Evolutionary conservation across 2,329 filamentous ascomycete genomes (phyloP), one percentile per base, ranked within the genome.

Genomic region (Colletotrichum ledebouriae): DNA sequence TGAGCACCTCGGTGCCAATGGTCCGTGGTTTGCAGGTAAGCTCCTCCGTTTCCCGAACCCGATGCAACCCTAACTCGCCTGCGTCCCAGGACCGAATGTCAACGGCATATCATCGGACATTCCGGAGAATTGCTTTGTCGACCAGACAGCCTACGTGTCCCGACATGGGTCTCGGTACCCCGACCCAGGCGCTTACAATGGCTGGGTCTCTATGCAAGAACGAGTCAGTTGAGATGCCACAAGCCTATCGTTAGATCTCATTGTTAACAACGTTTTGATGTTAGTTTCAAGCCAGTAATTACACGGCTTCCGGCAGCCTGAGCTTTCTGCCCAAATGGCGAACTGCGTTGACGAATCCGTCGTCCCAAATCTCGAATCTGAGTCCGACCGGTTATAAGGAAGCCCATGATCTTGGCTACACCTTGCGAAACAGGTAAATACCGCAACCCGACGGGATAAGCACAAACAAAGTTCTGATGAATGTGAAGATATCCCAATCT

Each of bases 91-190:
- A 0, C 85, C 86, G 11, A 84, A 90, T 72, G 82, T 89, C 53
- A 83, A 86, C 67, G 81, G 78, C 12, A 86, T 90, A 62, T 84
- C 85, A 0, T 78, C 83, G 34, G 80, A 84, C 4, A 79, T 87
- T 1, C 89, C 89, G 0, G 79, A 84, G 1, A 81, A 83, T 49
- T 91, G 89, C 74, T 79, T 78, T 10, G 84, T 91, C 4, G 87
- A 91, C 67, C 84, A 89, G 72, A 88, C 85, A 3, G 86, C 86
- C 5, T 90, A 89, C 69, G 78, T 88, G 39, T 82, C 83, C 2
- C 84, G 88, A 17, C 89, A 90, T 78, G 89, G 89, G 17, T 89
- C 87, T 47, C 82, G 89, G 47, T 92, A 86, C 73, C 89, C 88
- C 0, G 89, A 90, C 70, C 78, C 78, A 1, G 87, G 88, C 4